phyloP scores from a whole-genome alignment of 176 grass and related monocot species.

The Typha latifolia region DNA sequence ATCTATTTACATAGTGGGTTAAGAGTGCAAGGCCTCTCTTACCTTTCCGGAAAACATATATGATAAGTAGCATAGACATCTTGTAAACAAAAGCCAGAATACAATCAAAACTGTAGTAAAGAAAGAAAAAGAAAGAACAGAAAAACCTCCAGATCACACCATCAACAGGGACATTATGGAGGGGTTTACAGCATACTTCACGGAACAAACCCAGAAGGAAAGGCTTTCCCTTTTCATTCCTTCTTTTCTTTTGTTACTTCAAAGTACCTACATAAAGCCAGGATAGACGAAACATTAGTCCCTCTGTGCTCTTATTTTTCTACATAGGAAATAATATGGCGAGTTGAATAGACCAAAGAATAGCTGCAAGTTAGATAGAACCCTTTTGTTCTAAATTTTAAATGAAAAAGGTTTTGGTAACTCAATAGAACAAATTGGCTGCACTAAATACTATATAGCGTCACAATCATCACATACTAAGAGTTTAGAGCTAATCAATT shows the following conservation, averaged over 20 bases:
- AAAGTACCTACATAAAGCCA: conserved; percentile 25
- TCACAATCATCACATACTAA: no score
- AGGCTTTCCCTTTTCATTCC: background rate
- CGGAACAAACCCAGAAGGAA: conserved; percentile 28
- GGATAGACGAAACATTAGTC: background rate
- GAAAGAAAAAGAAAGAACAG: background rate
- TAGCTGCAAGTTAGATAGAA: no score
- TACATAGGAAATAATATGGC: background rate
- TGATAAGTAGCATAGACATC: conserved; percentile 6
- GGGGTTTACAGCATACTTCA: conserved; percentile 30
- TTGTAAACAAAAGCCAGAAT: conserved; percentile 30
- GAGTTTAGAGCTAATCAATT: no score
- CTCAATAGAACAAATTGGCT: no score
- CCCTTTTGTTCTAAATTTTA: no score
- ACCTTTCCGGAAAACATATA: conserved; percentile 15
- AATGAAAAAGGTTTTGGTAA: no score
- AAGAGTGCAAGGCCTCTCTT: conserved; percentile 16
- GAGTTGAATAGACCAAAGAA: no score
- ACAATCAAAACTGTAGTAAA: conserved; percentile 45
- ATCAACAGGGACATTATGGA: conserved; percentile 32
- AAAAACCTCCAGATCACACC: conserved; percentile 21
- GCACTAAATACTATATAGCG: no score
- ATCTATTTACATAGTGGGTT: conserved; percentile 44
- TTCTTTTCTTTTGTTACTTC: conserved; percentile 5
- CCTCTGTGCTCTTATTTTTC: background rate